These are phyloP conservation scores for Dendrobium catenatum DNA, from an alignment of 106 monocot genomes.

Conservation along the genomic window DNA sequence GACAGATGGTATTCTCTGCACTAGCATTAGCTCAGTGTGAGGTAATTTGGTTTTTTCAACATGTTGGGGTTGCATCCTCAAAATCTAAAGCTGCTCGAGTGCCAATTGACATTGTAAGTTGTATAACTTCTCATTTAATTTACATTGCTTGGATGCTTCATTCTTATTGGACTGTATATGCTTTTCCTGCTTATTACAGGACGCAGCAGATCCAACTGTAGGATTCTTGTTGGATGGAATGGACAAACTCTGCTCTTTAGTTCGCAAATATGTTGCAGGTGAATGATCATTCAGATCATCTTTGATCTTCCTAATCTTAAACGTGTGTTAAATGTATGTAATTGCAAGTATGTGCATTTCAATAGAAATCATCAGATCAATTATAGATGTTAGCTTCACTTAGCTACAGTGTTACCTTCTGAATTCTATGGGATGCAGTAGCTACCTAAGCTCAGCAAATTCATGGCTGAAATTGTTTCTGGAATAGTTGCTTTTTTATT, in stretches of 20 bases:
- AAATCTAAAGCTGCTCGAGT: constrained; percentile 52
- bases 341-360: not conserved
- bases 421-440: not conserved
- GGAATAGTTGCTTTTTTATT: not conserved
- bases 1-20: constrained; percentile 99
- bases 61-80: constrained; percentile 66
- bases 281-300: constrained; percentile 3
- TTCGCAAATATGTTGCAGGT: constrained; percentile 96
- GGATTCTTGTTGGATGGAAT: constrained; percentile 95
- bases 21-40: constrained; percentile 92
- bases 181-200: constrained; percentile 38
- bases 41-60: constrained; percentile 93
- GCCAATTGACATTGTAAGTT: constrained; percentile 78
- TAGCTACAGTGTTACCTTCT: not conserved
- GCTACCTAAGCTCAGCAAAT: not conserved
- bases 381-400: not conserved
- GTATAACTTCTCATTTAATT: not conserved
- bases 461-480: not conserved
- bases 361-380: not conserved
- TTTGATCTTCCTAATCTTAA: not conserved
- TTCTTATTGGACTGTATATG: not conserved
- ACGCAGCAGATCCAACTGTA: constrained; percentile 83
- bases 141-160: not conserved
- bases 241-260: constrained; percentile 83
- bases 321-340: not conserved